Evolutionary conservation across 305 asterid genomes (phyloP).

Genomic region (Vinca major): DNA sequence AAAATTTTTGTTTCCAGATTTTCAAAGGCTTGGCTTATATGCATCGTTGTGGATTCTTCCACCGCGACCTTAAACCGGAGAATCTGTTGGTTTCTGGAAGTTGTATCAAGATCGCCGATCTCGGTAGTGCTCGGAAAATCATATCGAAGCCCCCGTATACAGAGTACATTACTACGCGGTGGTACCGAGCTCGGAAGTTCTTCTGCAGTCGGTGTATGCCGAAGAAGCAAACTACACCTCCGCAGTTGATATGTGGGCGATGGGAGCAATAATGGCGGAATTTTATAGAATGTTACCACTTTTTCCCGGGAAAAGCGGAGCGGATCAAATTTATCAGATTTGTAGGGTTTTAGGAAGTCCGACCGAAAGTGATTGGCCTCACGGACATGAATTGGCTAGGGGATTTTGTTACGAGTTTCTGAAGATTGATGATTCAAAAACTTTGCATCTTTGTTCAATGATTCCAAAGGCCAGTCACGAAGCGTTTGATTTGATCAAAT

Average conservation of each 20-base stretch:
- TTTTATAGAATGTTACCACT: background rate
- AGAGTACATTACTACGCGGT: background rate
- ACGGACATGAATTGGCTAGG: background rate
- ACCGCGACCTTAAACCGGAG: constrained; percentile 1
- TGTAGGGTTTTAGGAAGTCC: background rate
- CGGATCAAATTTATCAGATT: background rate
- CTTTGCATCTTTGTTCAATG: background rate
- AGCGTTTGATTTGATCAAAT: background rate
- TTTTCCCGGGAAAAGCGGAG: background rate
- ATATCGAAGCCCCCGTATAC: background rate
- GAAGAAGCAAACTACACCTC: background rate
- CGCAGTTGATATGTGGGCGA: background rate
- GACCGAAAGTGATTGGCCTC: background rate
- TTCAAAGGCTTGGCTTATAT: background rate
- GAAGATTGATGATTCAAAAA: background rate
- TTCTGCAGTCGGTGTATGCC: background rate
- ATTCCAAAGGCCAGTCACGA: background rate
- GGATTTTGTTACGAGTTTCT: background rate
- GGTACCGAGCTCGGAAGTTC: background rate
- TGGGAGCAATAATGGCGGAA: background rate
- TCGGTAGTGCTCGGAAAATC: background rate
- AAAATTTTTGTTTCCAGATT: background rate
- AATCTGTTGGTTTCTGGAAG: background rate
- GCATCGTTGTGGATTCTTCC: background rate
- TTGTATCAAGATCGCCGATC: background rate